Evolutionary conservation across 306 rosid genomes (phyloP), one percentile per base, ranked within the genome.

Genomic region (Argentina anserina): DNA sequence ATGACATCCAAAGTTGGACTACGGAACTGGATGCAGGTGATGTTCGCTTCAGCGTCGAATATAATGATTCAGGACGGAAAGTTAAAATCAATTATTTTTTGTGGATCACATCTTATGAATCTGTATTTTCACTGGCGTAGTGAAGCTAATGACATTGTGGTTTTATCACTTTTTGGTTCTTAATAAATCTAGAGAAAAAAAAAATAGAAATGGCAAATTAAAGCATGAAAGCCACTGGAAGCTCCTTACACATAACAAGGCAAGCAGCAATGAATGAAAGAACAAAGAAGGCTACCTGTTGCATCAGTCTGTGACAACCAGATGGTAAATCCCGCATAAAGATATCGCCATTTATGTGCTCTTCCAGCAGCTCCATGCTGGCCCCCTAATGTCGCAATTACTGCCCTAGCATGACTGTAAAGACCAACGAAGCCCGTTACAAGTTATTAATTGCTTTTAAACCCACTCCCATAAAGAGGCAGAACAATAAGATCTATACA

Each of bases 251-350:
- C 20, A 66, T 70, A 58, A 53, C 25, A 56, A 74, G 33, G 62
- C 62, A 50, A 56, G 36, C 18, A 4, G 25, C 17, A 53, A 61
- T 26, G n/a, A 69, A 55, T 36, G 53, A 76, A 49, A 3, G 10
- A 78, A 69, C 55, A 69, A 74, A 42, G 62, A 77, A 74, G 42
- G 41, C 70, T 70, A 89, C 97, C 96, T 62, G 47, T 36, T 61
- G 97, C 90, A 76, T 89, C 88, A n/a, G 97, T 94, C 65, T 84
- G 87, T 31, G 96, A 94, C 81, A 94, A 77, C 96, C 96, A 94
- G 73, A 91, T 78, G 25, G 93, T 91, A 82, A 91, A 94, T 67
- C 99, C 97, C 2, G 96, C 91, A 79, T 84, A 78, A 47, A 94
- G 96, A 87, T 94, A 96, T 75, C 20, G 81, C 96, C 99, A 94